phyloP scores from a whole-genome alignment of 257 asterid genomes.

The Scutellaria baicalensis region DNA sequence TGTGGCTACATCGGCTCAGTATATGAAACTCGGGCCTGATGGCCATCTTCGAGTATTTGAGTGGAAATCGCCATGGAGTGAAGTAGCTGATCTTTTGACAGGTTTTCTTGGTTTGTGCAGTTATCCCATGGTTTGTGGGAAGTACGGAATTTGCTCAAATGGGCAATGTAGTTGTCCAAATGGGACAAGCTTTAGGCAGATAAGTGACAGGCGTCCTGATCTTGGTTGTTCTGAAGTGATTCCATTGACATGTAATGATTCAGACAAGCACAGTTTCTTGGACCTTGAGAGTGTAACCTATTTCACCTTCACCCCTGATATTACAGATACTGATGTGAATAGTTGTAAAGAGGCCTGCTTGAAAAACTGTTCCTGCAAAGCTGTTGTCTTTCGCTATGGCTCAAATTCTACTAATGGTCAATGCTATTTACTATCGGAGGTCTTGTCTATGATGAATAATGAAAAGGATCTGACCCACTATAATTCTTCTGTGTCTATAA shows the following conservation, averaged over 20 bases:
- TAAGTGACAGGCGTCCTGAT: background rate
- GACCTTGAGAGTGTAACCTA: background rate
- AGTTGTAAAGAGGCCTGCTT: background rate
- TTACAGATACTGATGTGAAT: background rate
- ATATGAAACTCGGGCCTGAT: background rate
- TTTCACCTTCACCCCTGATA: background rate
- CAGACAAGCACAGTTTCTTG: background rate
- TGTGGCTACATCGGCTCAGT: background rate
- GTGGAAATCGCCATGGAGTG: background rate
- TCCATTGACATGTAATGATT: background rate
- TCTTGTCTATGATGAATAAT: slow-evolving; percentile 29
- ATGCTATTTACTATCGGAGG: slow-evolving; percentile 31
- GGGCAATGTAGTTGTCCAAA: background rate
- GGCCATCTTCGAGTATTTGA: background rate
- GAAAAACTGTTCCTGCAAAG: background rate
- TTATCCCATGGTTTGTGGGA: background rate
- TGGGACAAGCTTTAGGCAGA: background rate
- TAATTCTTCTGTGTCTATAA: slow-evolving; percentile 9
- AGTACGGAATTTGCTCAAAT: background rate
- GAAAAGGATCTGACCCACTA: slow-evolving; percentile 12
- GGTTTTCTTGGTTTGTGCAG: background rate
- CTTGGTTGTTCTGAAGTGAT: background rate
- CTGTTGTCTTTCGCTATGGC: background rate
- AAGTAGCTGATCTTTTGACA: background rate
- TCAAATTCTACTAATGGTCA: slow-evolving; percentile 13